phyloP scores from a whole-genome alignment of 2,329 filamentous ascomycete species.

The Fusarium newnesense region DNA sequence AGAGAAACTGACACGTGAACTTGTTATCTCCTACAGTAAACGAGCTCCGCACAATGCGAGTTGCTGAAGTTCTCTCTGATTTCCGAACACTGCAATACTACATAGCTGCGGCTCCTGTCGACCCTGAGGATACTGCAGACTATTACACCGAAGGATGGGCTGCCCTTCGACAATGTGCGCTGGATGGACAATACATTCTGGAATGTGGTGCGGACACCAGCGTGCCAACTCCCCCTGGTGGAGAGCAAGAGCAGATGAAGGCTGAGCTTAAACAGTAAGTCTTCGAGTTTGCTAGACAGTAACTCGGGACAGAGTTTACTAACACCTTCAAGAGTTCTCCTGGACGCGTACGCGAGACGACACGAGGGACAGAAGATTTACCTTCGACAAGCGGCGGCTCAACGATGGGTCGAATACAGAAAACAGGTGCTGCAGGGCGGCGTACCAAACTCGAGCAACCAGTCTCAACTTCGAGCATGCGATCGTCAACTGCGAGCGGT shows the following conservation, averaged over 20 bases:
- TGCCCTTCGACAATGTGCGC: slow-evolving; percentile 68
- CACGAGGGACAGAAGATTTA: slow-evolving; percentile 75
- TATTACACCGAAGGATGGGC: slow-evolving; percentile 73
- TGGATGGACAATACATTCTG: slow-evolving; percentile 73
- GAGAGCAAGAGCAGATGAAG: slow-evolving; percentile 68
- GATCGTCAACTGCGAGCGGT: slow-evolving; percentile 68
- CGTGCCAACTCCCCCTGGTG: slow-evolving; percentile 64
- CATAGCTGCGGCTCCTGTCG: slow-evolving; percentile 66
- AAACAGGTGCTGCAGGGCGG: slow-evolving; percentile 63
- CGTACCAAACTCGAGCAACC: slow-evolving; percentile 58
- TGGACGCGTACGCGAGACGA: slow-evolving; percentile 69
- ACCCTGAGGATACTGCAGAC: slow-evolving; percentile 66
- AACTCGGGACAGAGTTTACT: neutral
- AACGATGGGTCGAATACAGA: slow-evolving; percentile 67
- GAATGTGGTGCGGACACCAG: slow-evolving; percentile 71
- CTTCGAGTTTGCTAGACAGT: neutral
- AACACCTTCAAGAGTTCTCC: slow-evolving; percentile 57
- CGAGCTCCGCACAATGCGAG: slow-evolving; percentile 66
- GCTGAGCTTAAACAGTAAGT: slow-evolving; percentile 71
- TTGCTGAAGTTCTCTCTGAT: slow-evolving; percentile 70
- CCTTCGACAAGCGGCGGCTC: slow-evolving; percentile 68
- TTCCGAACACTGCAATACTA: slow-evolving; percentile 71
- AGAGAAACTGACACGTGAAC: slow-evolving; percentile 33
- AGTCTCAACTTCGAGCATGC: slow-evolving; percentile 61
- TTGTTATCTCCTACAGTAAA: slow-evolving; percentile 60